Conservation (phyloP, 306 rosid genomes). For the Inga leiocalycina region DNA sequence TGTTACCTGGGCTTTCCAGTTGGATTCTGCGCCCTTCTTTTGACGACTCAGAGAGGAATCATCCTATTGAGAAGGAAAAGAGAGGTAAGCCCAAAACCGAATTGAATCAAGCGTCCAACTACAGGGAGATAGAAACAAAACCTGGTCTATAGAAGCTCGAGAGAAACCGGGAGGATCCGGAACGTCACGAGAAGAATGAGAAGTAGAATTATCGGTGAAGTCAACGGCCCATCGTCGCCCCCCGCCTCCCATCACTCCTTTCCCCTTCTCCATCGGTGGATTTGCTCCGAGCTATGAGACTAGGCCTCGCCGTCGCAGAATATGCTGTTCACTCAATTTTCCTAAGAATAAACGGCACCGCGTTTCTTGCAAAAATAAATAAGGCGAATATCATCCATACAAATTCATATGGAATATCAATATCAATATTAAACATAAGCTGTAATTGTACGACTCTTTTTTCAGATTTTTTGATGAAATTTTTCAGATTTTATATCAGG, state of each 20-base stretch:
- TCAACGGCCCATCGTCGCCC: constrained; percentile 94
- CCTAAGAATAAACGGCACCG: not conserved
- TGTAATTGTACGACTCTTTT: too few relatives aligned
- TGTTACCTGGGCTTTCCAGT: constrained; percentile 86
- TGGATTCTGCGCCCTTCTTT: constrained; percentile 94
- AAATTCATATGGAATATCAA: too few relatives aligned
- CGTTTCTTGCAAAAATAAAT: not conserved
- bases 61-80: constrained; percentile 42
- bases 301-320: not conserved
- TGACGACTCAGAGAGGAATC: constrained; percentile 91
- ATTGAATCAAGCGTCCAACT: not conserved
- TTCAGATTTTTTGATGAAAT: too few relatives aligned
- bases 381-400: not conserved
- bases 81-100: not conserved
- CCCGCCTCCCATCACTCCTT: constrained; percentile 60
- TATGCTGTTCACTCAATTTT: not conserved
- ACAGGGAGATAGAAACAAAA: not conserved
- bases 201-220: constrained; percentile 72
- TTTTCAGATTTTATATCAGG: too few relatives aligned
- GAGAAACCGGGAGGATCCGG: constrained; percentile 94
- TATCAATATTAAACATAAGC: too few relatives aligned
- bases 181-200: constrained; percentile 66
- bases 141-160: constrained; percentile 87
- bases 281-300: not conserved
- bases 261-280: constrained; percentile 75